phyloP scores from a whole-genome alignment of 140 eudicot genomes.

The Stevia rebaudiana region DNA sequence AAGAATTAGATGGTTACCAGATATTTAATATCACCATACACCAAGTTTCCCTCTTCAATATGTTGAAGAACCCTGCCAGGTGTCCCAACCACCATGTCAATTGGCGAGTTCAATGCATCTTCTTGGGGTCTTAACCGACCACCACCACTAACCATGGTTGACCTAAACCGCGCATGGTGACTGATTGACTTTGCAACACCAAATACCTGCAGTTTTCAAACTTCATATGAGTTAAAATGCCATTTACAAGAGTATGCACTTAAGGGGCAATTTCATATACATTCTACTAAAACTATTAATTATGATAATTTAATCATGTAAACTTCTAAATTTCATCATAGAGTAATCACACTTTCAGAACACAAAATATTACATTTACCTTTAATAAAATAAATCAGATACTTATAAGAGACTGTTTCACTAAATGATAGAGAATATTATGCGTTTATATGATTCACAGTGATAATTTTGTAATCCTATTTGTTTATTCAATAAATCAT shows the following conservation, averaged over 20 bases:
- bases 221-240: neutral
- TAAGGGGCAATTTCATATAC: neutral
- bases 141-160: conserved; percentile 97
- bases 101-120: conserved; percentile 71
- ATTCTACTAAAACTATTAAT: neutral
- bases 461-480: neutral
- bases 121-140: conserved; percentile 92
- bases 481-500: neutral
- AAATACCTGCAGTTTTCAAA: conserved; percentile 54
- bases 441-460: neutral
- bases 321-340: neutral
- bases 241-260: neutral
- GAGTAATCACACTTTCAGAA: neutral
- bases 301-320: neutral
- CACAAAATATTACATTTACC: neutral
- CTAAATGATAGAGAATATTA: neutral
- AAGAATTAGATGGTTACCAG: conserved; percentile 38
- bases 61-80: conserved; percentile 97
- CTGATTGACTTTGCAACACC: conserved; percentile 81
- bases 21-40: conserved; percentile 87
- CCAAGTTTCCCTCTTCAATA: conserved; percentile 86
- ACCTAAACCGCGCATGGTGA: conserved; percentile 92
- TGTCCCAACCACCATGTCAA: conserved; percentile 94
- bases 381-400: neutral
- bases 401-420: neutral